Evolutionary conservation across 2,329 filamentous ascomycete genomes (phyloP).

Genomic region (Cercospora nicotianae): DNA sequence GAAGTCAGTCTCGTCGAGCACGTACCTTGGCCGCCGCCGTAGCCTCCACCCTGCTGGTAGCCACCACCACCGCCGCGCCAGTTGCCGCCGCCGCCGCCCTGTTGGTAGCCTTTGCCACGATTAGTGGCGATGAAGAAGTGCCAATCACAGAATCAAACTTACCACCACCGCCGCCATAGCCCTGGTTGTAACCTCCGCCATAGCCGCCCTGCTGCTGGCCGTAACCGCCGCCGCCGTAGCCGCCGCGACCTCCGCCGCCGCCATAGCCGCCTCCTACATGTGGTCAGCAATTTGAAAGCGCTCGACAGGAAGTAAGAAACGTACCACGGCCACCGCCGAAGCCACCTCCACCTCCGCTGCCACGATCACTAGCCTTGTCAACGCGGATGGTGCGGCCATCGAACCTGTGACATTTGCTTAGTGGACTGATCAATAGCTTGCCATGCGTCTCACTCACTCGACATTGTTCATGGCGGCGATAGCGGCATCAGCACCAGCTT

Average conservation of each 20-base stretch:
- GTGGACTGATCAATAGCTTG: background rate
- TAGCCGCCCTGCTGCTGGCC: conserved; percentile 32
- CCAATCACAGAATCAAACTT: background rate
- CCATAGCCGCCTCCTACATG: conserved; percentile 22
- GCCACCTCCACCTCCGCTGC: conserved; percentile 60
- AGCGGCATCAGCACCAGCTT: conserved; percentile 72
- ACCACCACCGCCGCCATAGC: conserved; percentile 36
- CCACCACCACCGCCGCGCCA: conserved; percentile 32
- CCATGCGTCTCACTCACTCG: conserved; percentile 63
- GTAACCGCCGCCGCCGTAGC: conserved; percentile 32
- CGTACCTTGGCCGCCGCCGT: conserved; percentile 33
- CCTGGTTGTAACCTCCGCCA: conserved; percentile 30
- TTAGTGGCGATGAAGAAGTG: conserved; percentile 9
- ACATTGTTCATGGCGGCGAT: conserved; percentile 81
- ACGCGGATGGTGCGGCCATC: conserved; percentile 93
- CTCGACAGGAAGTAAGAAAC: conserved; percentile 5
- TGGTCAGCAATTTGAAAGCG: background rate
- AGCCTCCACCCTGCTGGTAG: conserved; percentile 35
- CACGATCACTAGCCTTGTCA: conserved; percentile 87
- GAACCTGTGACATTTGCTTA: conserved; percentile 60
- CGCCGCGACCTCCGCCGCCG: conserved; percentile 16
- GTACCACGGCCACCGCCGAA: conserved; percentile 45
- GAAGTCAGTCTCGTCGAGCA: background rate
- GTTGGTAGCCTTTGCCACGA: conserved; percentile 33
- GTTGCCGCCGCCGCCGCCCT: conserved; percentile 25